A percentile compares a stretch with the other conserved stretches of the same genome.
These are phyloP conservation scores for Chaetomium sp. DNA, from an alignment of 2,329 filamentous ascomycete genomes.

Conservation along the genomic window DNA sequence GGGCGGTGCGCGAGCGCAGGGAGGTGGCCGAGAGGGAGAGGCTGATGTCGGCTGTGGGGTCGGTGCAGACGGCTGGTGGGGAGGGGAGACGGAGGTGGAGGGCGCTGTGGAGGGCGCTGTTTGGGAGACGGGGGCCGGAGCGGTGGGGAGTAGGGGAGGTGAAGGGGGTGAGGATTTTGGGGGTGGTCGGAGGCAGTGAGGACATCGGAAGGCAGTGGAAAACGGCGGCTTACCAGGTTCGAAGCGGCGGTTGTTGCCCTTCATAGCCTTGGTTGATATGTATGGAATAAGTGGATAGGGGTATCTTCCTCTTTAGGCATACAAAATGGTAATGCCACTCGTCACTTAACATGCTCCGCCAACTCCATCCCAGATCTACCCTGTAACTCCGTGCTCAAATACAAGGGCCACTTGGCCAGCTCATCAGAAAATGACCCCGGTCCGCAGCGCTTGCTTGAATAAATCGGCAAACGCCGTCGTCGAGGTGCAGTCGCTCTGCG, in stretches of 20 bases:
- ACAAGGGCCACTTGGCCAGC: background rate
- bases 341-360: background rate
- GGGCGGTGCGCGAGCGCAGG: constrained; percentile 34
- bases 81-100: constrained; percentile 19
- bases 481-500: constrained; percentile 56
- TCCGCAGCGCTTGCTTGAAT: constrained; percentile 53
- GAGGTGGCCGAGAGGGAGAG: constrained; percentile 31
- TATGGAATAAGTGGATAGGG: background rate
- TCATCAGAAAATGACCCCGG: constrained; percentile 26
- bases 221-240: background rate
- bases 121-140: constrained; percentile 20
- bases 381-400: background rate
- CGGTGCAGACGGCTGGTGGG: constrained; percentile 9
- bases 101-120: constrained; percentile 31
- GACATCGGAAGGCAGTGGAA: no score
- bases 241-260: background rate
- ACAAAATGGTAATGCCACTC: background rate
- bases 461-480: constrained; percentile 55
- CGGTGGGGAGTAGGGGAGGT: background rate
- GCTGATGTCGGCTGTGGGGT: constrained; percentile 12
- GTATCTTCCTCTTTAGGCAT: background rate
- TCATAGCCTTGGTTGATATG: background rate
- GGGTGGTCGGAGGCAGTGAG: background rate
- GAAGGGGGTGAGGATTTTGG: background rate
- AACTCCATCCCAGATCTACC: background rate